Conservation (phyloP, 2,329 filamentous ascomycete genomes). For the Colletotrichum sp. region DNA sequence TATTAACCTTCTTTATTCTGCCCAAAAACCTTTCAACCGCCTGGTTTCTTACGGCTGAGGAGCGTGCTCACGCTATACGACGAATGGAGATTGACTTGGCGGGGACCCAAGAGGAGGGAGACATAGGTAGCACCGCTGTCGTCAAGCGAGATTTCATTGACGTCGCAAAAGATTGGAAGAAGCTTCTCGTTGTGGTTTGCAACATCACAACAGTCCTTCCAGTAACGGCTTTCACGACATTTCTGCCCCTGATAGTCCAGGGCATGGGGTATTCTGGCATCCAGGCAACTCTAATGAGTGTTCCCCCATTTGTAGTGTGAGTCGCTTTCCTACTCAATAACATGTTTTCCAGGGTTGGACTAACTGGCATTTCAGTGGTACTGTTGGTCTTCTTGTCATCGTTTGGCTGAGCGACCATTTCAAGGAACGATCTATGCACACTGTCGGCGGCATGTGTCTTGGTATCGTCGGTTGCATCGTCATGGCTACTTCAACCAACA, state of each 20-base stretch:
- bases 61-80: not conserved
- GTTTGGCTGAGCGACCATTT: slow-evolving; percentile 25
- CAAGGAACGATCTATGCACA: slow-evolving; percentile 25
- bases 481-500: slow-evolving; percentile 23
- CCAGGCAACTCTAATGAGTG: not conserved
- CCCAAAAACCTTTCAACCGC: slow-evolving; percentile 5
- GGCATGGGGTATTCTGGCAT: not conserved
- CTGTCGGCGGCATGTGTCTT: slow-evolving; percentile 22
- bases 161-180: not conserved
- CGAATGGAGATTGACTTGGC: not conserved
- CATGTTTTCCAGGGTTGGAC: not conserved
- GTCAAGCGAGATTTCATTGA: not conserved
- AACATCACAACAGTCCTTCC: not conserved
- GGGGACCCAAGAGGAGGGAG: not conserved
- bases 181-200: not conserved
- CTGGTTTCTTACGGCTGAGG: not conserved
- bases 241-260: not conserved
- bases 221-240: not conserved
- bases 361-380: slow-evolving; percentile 13
- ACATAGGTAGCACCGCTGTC: not conserved
- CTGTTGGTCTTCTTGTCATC: slow-evolving; percentile 13
- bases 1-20: slow-evolving; percentile 26
- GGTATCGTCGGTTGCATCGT: slow-evolving; percentile 24
- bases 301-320: slow-evolving; percentile 4
- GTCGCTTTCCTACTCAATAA: not conserved